These are phyloP conservation scores for Infundibulicybe gibba DNA, from an alignment of 768 basidiomycete genomes.

Conservation along the genomic window DNA sequence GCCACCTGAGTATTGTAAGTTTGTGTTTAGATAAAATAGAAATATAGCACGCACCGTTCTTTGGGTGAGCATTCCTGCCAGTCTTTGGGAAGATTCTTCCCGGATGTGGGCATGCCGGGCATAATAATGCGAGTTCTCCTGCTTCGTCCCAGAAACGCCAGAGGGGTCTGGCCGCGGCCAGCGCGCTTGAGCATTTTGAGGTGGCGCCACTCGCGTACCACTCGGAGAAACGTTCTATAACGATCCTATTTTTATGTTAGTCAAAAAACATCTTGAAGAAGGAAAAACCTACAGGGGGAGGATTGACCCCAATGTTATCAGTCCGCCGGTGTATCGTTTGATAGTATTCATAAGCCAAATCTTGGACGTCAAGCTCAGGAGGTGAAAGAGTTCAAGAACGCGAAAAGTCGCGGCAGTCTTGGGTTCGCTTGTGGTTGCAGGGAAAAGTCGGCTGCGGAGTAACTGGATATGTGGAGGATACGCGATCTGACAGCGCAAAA, in stretches of 20 bases:
- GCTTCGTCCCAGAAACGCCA: conserved; percentile 15
- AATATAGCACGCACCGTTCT: too few relatives aligned
- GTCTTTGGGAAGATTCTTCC: too few relatives aligned
- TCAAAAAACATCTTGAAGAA: not conserved
- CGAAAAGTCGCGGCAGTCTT: conserved; percentile 21
- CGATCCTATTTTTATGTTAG: conserved; percentile 2
- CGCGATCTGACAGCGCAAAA: conserved; percentile 10
- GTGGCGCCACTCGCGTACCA: conserved; percentile 16
- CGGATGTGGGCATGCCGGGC: conserved; percentile 20
- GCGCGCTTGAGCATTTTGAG: conserved; percentile 16
- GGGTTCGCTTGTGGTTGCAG: conserved; percentile 10
- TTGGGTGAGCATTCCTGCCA: too few relatives aligned
- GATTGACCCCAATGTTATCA: conserved; percentile 20
- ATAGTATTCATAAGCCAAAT: conserved; percentile 27
- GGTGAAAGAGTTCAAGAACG: conserved; percentile 20
- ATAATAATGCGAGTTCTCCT: conserved; percentile 19
- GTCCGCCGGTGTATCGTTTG: conserved; percentile 14
- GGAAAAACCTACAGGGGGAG: conserved; percentile 13
- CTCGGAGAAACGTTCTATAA: conserved; percentile 10
- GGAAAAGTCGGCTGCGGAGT: conserved; percentile 14
- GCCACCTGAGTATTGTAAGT: conserved; percentile 10
- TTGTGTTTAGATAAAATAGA: too few relatives aligned
- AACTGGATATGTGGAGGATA: conserved; percentile 12
- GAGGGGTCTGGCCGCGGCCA: conserved; percentile 16
- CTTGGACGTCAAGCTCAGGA: conserved; percentile 22